Percentiles rank a stretch among this genome's conserved stretches.
These are phyloP conservation scores for Cryptococcus hybrid DNA, from an alignment of 1,284 basidiomycete species.

Conservation along the genomic window DNA sequence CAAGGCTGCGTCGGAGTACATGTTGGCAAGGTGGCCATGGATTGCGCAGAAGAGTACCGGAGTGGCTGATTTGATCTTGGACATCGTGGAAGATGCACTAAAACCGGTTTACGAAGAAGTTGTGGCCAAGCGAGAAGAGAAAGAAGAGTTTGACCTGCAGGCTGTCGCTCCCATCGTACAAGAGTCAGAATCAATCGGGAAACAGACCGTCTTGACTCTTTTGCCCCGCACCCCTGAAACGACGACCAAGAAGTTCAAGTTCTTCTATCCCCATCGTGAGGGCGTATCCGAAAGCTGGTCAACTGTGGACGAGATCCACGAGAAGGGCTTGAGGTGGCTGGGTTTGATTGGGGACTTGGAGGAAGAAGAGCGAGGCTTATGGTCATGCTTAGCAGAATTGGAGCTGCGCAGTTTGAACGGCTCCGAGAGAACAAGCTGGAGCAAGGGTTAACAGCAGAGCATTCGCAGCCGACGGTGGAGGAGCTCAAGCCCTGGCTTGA, in stretches of 20 bases:
- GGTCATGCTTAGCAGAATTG: conserved; percentile 62
- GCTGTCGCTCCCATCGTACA: conserved; percentile 13
- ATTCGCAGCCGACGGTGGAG: conserved; percentile 31
- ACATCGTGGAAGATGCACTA: conserved; percentile 67
- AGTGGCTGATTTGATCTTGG: conserved; percentile 79
- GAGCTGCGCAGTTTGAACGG: conserved; percentile 52
- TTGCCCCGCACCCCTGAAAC: conserved; percentile 74
- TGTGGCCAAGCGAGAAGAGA: conserved; percentile 45
- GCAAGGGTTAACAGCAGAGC: neutral
- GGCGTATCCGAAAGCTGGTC: conserved; percentile 67
- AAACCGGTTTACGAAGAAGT: conserved; percentile 63
- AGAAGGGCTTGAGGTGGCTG: conserved; percentile 63
- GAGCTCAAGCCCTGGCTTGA: conserved; percentile 65
- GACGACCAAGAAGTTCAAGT: conserved; percentile 67
- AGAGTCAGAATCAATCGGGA: neutral
- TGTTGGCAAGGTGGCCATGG: conserved; percentile 83
- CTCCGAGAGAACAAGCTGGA: conserved; percentile 24
- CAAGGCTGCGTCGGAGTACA: conserved; percentile 68
- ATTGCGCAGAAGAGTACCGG: conserved; percentile 75
- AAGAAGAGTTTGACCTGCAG: conserved; percentile 29
- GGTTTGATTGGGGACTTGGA: conserved; percentile 71
- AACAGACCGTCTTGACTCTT: conserved; percentile 53
- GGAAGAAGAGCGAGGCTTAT: conserved; percentile 67
- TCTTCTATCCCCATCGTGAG: conserved; percentile 84
- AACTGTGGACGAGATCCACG: conserved; percentile 62